Base-by-base conservation (phyloP, 345 rosid genomes). In the Eutrema japonicum region DNA sequence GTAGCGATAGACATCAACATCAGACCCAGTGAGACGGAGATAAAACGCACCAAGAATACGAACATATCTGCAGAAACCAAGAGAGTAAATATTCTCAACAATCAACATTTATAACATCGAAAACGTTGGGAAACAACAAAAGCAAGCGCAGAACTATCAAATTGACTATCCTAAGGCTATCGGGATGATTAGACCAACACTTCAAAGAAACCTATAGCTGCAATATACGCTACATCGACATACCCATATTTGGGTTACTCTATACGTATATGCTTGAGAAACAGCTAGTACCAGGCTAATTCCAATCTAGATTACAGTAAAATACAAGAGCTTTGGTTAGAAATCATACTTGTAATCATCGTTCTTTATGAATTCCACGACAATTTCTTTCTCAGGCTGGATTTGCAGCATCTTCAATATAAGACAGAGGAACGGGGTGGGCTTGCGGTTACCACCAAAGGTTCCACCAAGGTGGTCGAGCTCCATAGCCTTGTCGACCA, bases 401-500 rank as follows among this genome's bases (percentile, higher is more conserved):
- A 94, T 91, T 71, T 94, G 97, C 29, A 91, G 88, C 97, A 91
- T 91, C 81, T 94, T 94, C 83, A 89, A 71, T 78, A 89, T 80
- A 13, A 88, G 81, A 60, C 97, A 94, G 70, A 91, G 83, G 77
- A 94, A 94, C 2, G 96, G 96, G 4, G 97, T 83, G 26, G 97
- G 97, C 68, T 87, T 89, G 8, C 91, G 86, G 69, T 77, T 93
- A n/a, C 98, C 98, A 4, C 96, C 96, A 64, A 61, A 83, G 18
- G 96, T 86, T 2, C 97, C 96, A 3, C 98, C 98, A 36, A 91
- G 57, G 65, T 88, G 95, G 77, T 89, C 93, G 54, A 94, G 93
- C 81, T 91, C 95, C 97, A 91, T 89, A 48, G 96, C 96, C 74
- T 88, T 93, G 78, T 94, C 97, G 7, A 89, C 95, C 4, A 91